A percentile compares a stretch with the other conserved stretches of the same genome.
Evolutionary conservation across 345 rosid genomes (phyloP).

Genomic region (Odontarrhena argentea): DNA sequence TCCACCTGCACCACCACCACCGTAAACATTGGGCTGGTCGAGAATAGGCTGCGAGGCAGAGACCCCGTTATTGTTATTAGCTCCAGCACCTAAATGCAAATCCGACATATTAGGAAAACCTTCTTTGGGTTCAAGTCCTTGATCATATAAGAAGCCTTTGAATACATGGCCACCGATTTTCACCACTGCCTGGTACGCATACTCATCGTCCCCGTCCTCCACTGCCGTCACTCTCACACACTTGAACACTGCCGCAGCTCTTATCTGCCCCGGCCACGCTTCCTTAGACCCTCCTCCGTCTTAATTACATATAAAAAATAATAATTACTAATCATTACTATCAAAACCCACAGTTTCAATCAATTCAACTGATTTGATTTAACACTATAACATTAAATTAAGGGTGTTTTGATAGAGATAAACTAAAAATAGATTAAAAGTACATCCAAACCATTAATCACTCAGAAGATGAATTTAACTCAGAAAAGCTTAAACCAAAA

Average conservation of each 20-base stretch:
- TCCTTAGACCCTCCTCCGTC: conserved; percentile 65
- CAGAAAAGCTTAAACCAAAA: too few relatives aligned
- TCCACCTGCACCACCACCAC: conserved; percentile 57
- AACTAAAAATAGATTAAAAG: too few relatives aligned
- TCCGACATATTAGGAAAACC: conserved; percentile 80
- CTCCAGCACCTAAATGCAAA: conserved; percentile 76
- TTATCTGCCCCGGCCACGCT: conserved; percentile 74
- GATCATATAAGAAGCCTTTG: conserved; percentile 89
- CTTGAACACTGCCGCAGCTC: conserved; percentile 88
- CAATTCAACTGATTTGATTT: not conserved
- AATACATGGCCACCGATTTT: conserved; percentile 90
- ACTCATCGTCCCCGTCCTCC: conserved; percentile 91
- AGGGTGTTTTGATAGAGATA: too few relatives aligned
- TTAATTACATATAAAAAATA: conserved; percentile 18
- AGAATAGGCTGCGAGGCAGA: conserved; percentile 61
- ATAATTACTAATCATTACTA: not conserved
- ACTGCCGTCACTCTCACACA: conserved; percentile 92
- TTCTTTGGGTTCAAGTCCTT: conserved; percentile 73
- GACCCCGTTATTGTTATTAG: conserved; percentile 53
- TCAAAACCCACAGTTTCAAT: not conserved
- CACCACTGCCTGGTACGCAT: conserved; percentile 87
- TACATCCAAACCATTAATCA: too few relatives aligned
- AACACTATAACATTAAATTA: too few relatives aligned
- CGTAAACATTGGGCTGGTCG: conserved; percentile 65
- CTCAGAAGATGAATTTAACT: too few relatives aligned